Evolutionary conservation across 495 filamentous ascomycete genomes (phyloP).

Genomic region (Elasticomyces elasticus): DNA sequence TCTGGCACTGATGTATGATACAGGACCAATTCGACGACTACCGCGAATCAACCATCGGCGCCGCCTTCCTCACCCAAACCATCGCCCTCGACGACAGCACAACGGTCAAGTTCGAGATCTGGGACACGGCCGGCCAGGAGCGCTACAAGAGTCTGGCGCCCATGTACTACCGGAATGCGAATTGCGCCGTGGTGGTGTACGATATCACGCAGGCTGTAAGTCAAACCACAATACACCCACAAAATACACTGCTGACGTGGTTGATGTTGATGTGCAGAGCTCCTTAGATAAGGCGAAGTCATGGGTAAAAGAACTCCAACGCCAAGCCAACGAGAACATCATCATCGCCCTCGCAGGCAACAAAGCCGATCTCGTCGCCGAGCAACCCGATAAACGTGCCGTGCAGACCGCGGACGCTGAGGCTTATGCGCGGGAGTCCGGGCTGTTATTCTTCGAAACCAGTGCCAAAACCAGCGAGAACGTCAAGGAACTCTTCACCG

Average conservation of each 20-base stretch:
- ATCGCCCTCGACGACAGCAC: constrained; percentile 95
- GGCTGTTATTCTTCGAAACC: constrained; percentile 92
- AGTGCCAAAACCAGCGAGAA: constrained; percentile 95
- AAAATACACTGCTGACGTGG: background rate
- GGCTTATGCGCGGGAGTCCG: constrained; percentile 86
- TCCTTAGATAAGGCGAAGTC: constrained; percentile 97
- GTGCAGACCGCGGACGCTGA: constrained; percentile 82
- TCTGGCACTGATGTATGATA: background rate
- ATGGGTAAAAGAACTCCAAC: constrained; percentile 98
- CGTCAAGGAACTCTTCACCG: constrained; percentile 91
- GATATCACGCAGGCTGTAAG: constrained; percentile 97
- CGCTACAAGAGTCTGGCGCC: constrained; percentile 96
- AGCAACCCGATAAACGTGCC: constrained; percentile 85
- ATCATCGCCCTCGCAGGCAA: constrained; percentile 97
- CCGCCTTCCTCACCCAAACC: constrained; percentile 96
- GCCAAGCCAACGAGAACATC: constrained; percentile 98
- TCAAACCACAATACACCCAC: background rate
- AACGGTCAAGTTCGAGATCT: constrained; percentile 99
- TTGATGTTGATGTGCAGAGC: constrained; percentile 43
- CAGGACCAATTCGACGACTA: constrained; percentile 99
- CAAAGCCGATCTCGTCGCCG: constrained; percentile 87
- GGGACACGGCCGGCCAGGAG: constrained; percentile 98
- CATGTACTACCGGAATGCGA: constrained; percentile 99
- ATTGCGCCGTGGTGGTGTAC: constrained; percentile 98
- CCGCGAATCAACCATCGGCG: constrained; percentile 96